Evolutionary conservation across 441 rosid genomes (phyloP).

Genomic region (Eruca vesicaria): DNA sequence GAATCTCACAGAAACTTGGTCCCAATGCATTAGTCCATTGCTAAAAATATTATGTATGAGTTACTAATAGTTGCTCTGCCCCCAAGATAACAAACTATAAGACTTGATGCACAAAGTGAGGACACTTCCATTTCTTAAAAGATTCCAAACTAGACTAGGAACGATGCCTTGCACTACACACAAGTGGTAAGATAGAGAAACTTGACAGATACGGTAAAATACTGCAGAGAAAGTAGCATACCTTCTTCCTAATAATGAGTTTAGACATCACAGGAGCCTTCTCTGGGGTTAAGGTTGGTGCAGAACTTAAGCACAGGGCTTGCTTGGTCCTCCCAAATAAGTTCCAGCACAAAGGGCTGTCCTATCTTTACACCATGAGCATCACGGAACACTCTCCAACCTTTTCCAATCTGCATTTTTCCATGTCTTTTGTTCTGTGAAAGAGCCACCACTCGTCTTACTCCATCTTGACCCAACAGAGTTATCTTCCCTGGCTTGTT

Average conservation of each 20-base stretch:
- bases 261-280: background rate
- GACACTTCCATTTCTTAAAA: too few relatives aligned
- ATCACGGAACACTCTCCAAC: slow-evolving; percentile 26
- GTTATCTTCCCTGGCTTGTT: slow-evolving; percentile 19
- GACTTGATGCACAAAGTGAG: too few relatives aligned
- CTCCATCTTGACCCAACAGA: slow-evolving; percentile 21
- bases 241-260: background rate
- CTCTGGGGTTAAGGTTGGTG: background rate
- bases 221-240: background rate
- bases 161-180: too few relatives aligned
- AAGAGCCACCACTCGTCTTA: slow-evolving; percentile 7
- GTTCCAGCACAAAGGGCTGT: slow-evolving; percentile 26
- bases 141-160: too few relatives aligned
- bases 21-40: too few relatives aligned
- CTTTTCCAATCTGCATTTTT: slow-evolving; percentile 16
- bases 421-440: background rate
- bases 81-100: too few relatives aligned
- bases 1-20: slow-evolving; percentile 24
- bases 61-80: too few relatives aligned
- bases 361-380: slow-evolving; percentile 16
- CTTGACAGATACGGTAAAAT: background rate
- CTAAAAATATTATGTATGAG: too few relatives aligned
- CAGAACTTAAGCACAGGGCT: slow-evolving; percentile 27
- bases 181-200: too few relatives aligned
- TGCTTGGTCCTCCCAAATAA: slow-evolving; percentile 11